Base-by-base conservation (phyloP, 345 rosid species). In the Moringa oleifera region DNA sequence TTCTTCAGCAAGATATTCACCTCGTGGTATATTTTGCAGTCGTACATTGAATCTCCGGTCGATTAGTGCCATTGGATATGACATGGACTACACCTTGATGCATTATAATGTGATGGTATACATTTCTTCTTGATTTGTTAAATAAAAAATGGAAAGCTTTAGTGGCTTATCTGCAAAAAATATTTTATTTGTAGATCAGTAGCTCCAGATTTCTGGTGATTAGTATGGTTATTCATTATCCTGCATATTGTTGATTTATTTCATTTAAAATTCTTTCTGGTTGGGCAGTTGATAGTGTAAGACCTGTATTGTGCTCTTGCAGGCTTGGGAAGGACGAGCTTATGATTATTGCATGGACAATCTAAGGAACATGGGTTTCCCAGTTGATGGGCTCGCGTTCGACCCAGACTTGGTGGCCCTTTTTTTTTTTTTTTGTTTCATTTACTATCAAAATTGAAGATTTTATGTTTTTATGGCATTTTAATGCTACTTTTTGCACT, bases 301-400 rank as follows among this genome's bases (percentile, higher is more conserved):
- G 47, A 41, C 47, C 33, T 41, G 47, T 4, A 15, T 41, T 51
- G 28, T 68, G 45, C 53, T 51, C 53, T 72, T 62, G 58, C 77
- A 93, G 97, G 96, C 98, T 66, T 93, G 98, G 98, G 98, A 93
- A 86, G 98, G 98, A 54, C 81, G 85, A 50, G 98, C 98, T 58
- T 93, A 93, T 62, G 98, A 90, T 71, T 90, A 93, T 75, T 93
- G 98, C 76, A 75, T 90, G 98, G 90, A 80, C 22, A 93, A 93
- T 83, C 75, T 93, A 20, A 79, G 61, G 72, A 80, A 70, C 69
- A 70, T 93, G 94, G 98, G 97, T 23, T 93, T 80, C 72, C 97
- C 97, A 0, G 96, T 90, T 59, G 96, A 86, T 75, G 96, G 96
- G 53, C 94, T 93, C 59, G 65, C 87, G 58, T 93, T 93, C 68